A percentile compares a stretch with the other conserved stretches of the same genome.
These are phyloP conservation scores for Tylopilus rubrobrunneus DNA, from an alignment of 768 basidiomycete species.

Conservation along the genomic window DNA sequence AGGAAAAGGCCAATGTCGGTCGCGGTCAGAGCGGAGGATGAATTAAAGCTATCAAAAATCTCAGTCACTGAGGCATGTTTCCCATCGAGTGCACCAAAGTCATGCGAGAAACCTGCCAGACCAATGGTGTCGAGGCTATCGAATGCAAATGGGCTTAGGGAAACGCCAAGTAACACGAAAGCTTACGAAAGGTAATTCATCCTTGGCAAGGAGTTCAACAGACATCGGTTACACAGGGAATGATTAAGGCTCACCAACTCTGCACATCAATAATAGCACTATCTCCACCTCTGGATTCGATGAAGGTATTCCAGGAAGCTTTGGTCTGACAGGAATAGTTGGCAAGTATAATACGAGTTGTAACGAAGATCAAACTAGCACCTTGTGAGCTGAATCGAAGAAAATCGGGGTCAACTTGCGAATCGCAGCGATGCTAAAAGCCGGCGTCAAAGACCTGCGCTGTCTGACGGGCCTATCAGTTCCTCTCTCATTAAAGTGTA, in stretches of 20 bases:
- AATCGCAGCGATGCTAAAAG: constrained; percentile 40
- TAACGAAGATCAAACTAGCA: constrained; percentile 10
- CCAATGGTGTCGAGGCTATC: constrained; percentile 43
- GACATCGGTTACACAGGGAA: not conserved
- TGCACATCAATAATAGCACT: constrained; percentile 45
- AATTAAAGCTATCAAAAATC: constrained; percentile 23
- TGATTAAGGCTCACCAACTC: constrained; percentile 32
- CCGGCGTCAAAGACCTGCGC: constrained; percentile 37
- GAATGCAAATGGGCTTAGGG: not conserved
- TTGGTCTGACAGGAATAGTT: constrained; percentile 20
- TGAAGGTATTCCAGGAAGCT: constrained; percentile 28
- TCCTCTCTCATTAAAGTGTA: constrained; percentile 30
- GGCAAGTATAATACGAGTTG: not conserved
- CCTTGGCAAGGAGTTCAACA: constrained; percentile 2
- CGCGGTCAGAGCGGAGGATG: constrained; percentile 14
- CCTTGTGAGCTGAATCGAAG: constrained; percentile 42
- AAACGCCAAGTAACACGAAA: too few relatives aligned
- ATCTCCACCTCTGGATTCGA: constrained; percentile 16
- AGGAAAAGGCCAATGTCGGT: constrained; percentile 2
- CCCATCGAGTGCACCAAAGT: constrained; percentile 41
- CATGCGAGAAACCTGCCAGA: constrained; percentile 42
- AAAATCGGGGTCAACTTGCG: constrained; percentile 35
- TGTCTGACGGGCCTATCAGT: constrained; percentile 21
- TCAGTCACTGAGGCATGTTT: constrained; percentile 24
- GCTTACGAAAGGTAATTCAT: constrained; percentile 37